phyloP scores from a whole-genome alignment of 2,329 filamentous ascomycete genomes.

The Venturia carpophila region DNA sequence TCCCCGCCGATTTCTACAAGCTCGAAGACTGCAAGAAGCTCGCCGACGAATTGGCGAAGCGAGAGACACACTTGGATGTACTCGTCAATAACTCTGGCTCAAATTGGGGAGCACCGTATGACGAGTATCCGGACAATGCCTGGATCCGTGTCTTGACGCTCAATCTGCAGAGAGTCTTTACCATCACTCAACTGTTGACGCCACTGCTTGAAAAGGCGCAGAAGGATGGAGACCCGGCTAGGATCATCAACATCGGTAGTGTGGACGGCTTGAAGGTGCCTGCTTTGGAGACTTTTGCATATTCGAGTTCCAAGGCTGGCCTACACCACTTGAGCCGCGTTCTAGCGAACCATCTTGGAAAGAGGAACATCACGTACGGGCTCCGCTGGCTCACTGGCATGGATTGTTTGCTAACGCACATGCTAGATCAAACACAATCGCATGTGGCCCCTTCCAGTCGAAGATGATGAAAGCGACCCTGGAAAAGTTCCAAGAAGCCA shows the following conservation, averaged over 20 bases:
- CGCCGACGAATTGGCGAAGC: slow-evolving; percentile 47
- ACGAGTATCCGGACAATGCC: slow-evolving; percentile 44
- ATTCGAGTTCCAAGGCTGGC: slow-evolving; percentile 55
- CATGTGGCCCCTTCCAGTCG: slow-evolving; percentile 63
- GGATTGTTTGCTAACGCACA: background rate
- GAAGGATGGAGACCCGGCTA: slow-evolving; percentile 39
- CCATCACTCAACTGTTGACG: slow-evolving; percentile 54
- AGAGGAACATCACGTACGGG: slow-evolving; percentile 47
- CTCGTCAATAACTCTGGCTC: slow-evolving; percentile 60
- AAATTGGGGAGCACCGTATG: slow-evolving; percentile 55
- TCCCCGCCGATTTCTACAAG: slow-evolving; percentile 55
- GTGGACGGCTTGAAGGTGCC: slow-evolving; percentile 57
- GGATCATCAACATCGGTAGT: slow-evolving; percentile 58
- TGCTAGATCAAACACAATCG: slow-evolving; percentile 54
- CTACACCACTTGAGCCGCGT: slow-evolving; percentile 58
- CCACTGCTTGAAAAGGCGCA: slow-evolving; percentile 52
- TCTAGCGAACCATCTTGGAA: slow-evolving; percentile 54
- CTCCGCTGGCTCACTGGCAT: too few species aligned
- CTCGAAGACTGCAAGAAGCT: slow-evolving; percentile 53
- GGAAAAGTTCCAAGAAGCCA: slow-evolving; percentile 47
- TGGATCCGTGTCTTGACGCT: slow-evolving; percentile 53
- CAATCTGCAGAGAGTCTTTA: slow-evolving; percentile 59
- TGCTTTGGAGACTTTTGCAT: slow-evolving; percentile 50
- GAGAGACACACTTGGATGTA: slow-evolving; percentile 50
- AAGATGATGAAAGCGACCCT: slow-evolving; percentile 69